These are phyloP conservation scores for Abrus pulchellus DNA, from an alignment of 306 rosid genomes.

Conservation along the genomic window DNA sequence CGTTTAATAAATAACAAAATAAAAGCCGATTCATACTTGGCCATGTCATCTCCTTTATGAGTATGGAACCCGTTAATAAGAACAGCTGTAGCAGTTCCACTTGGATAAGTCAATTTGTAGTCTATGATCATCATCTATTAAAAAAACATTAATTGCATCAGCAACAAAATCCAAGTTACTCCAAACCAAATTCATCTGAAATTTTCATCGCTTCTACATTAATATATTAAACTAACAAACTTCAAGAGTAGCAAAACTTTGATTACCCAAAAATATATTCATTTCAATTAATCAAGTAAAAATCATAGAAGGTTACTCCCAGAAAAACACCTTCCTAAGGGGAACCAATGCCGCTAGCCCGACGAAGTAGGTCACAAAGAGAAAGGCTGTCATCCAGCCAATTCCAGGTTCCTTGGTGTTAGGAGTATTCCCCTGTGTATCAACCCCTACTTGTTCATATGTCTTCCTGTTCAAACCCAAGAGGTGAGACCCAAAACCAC, in stretches of 20 bases:
- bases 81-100: constrained; percentile 94
- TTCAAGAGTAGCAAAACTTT: background rate
- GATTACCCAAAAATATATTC: background rate
- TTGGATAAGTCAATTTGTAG: constrained; percentile 79
- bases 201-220: constrained; percentile 2
- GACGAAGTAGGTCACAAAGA: constrained; percentile 84
- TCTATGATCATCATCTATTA: constrained; percentile 86
- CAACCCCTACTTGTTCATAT: constrained; percentile 77
- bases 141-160: constrained; percentile 45
- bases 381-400: constrained; percentile 94
- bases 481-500: constrained; percentile 91
- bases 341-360: constrained; percentile 86
- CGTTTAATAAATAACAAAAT: constrained; percentile 1
- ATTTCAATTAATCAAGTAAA: constrained; percentile 26
- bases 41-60: constrained; percentile 77
- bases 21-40: constrained; percentile 65
- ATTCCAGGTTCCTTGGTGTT: constrained; percentile 84
- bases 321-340: constrained; percentile 76
- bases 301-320: constrained; percentile 21
- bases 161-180: constrained; percentile 21
- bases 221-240: background rate
- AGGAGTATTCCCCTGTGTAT: constrained; percentile 72
- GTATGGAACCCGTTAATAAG: constrained; percentile 92
- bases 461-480: constrained; percentile 79
- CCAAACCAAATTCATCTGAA: background rate